Percentiles rank a stretch among this genome's conserved stretches.
Conservation (phyloP, 1,139 yeast genomes). For the Casaregolazyma suthepensis region DNA sequence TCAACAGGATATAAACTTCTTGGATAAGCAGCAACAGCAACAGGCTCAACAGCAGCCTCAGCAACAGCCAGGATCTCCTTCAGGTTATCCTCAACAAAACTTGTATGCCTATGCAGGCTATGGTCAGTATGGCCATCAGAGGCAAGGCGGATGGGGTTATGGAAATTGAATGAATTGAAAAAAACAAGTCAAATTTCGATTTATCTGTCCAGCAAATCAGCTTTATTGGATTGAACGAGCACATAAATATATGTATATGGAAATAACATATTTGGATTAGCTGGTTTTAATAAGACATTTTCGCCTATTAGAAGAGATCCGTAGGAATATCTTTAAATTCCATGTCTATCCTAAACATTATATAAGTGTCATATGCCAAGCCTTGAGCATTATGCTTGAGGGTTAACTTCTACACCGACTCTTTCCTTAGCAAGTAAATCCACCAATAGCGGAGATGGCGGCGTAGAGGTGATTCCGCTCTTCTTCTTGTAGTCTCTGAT, state of each 20-base stretch:
- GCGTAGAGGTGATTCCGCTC: constrained; percentile 31
- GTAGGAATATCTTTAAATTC: not conserved
- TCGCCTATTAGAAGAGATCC: not conserved
- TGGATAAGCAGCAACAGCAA: constrained; percentile 18
- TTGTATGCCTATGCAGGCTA: constrained; percentile 29
- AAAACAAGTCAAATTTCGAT: not conserved
- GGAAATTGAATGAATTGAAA: constrained; percentile 11
- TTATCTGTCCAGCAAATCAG: not conserved
- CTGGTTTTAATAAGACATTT: not conserved
- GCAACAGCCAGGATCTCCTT: constrained; percentile 14
- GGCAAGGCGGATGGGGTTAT: constrained; percentile 20
- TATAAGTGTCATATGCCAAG: too few relatives aligned
- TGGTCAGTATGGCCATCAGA: constrained; percentile 21
- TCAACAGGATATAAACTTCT: constrained; percentile 23
- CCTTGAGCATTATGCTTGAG: constrained; percentile 19
- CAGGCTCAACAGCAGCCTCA: constrained; percentile 23
- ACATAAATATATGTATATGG: not conserved
- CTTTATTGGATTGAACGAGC: not conserved
- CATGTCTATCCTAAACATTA: too few relatives aligned
- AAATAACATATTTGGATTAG: not conserved
- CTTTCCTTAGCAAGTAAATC: constrained; percentile 84
- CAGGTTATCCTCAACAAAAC: constrained; percentile 25
- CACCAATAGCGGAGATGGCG: constrained; percentile 55
- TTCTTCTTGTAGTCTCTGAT: constrained; percentile 52
- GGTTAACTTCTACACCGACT: constrained; percentile 44